Evolutionary conservation across 1,139 yeast species (phyloP).

Genomic region (Zygoascus meyerae): DNA sequence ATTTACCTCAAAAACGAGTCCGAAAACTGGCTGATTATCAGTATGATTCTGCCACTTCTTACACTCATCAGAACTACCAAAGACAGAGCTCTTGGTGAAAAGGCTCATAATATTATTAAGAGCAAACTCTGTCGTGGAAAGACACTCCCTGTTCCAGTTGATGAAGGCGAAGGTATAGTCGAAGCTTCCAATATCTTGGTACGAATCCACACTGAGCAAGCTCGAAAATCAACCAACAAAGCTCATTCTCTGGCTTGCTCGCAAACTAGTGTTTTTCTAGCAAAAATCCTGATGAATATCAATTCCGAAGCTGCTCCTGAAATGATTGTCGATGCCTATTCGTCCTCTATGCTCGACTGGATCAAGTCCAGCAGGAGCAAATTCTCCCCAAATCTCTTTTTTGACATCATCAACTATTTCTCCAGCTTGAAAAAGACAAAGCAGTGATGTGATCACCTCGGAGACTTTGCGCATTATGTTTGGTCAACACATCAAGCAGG

Average conservation of each 20-base stretch:
- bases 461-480: neutral
- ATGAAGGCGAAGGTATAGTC: slow-evolving; percentile 19
- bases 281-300: slow-evolving; percentile 45
- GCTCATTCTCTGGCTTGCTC: slow-evolving; percentile 52
- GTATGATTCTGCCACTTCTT: slow-evolving; percentile 55
- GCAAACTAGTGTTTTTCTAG: slow-evolving; percentile 55
- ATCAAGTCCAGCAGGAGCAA: slow-evolving; percentile 42
- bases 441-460: slow-evolving; percentile 9
- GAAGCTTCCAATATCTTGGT: slow-evolving; percentile 19
- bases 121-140: slow-evolving; percentile 55
- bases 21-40: slow-evolving; percentile 38
- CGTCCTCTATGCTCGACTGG: slow-evolving; percentile 57
- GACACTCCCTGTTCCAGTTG: slow-evolving; percentile 17
- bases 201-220: slow-evolving; percentile 36
- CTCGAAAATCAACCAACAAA: slow-evolving; percentile 43
- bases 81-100: slow-evolving; percentile 64
- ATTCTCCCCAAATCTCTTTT: slow-evolving; percentile 56
- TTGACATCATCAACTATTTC: slow-evolving; percentile 80
- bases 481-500: neutral
- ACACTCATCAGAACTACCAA: slow-evolving; percentile 58
- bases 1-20: slow-evolving; percentile 49
- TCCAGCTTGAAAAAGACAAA: slow-evolving; percentile 37
- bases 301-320: slow-evolving; percentile 21
- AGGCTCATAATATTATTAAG: slow-evolving; percentile 68
- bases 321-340: slow-evolving; percentile 51